Evolutionary conservation across 2,329 filamentous ascomycete species (phyloP).

Genomic region (Botryotinia calthae): DNA sequence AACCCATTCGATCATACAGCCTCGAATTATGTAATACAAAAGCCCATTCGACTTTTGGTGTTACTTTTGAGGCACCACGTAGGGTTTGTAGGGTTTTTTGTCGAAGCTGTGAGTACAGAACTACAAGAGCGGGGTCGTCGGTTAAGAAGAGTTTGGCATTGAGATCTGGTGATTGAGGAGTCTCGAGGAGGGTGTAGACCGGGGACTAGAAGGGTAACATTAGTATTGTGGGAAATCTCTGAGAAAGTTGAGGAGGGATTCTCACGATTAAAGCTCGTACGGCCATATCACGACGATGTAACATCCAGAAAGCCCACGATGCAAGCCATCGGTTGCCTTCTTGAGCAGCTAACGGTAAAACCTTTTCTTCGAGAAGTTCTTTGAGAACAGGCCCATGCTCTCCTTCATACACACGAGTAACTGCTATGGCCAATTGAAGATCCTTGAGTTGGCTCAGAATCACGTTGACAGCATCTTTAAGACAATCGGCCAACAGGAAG

Average conservation of each 20-base stretch:
- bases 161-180: slow-evolving; percentile 65
- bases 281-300: slow-evolving; percentile 77
- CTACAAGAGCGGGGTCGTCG: slow-evolving; percentile 84
- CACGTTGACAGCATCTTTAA: slow-evolving; percentile 82
- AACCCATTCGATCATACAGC: slow-evolving; percentile 88
- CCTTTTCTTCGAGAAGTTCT: slow-evolving; percentile 73
- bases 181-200: slow-evolving; percentile 69
- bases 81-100: slow-evolving; percentile 80
- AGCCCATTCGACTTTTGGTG: slow-evolving; percentile 77
- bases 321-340: slow-evolving; percentile 91
- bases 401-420: slow-evolving; percentile 84
- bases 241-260: slow-evolving; percentile 12
- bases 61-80: slow-evolving; percentile 78
- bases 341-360: slow-evolving; percentile 72
- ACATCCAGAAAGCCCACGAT: slow-evolving; percentile 94
- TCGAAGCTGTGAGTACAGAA: slow-evolving; percentile 83
- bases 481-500: slow-evolving; percentile 83
- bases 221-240: slow-evolving; percentile 19
- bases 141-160: slow-evolving; percentile 78
- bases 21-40: slow-evolving; percentile 84
- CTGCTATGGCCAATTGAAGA: slow-evolving; percentile 82
- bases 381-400: slow-evolving; percentile 73
- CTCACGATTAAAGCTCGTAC: slow-evolving; percentile 78
- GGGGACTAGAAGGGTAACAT: slow-evolving; percentile 58
- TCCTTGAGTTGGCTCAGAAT: slow-evolving; percentile 86